Base-by-base conservation (phyloP, 345 rosid species). In the Iberis pinnata region DNA sequence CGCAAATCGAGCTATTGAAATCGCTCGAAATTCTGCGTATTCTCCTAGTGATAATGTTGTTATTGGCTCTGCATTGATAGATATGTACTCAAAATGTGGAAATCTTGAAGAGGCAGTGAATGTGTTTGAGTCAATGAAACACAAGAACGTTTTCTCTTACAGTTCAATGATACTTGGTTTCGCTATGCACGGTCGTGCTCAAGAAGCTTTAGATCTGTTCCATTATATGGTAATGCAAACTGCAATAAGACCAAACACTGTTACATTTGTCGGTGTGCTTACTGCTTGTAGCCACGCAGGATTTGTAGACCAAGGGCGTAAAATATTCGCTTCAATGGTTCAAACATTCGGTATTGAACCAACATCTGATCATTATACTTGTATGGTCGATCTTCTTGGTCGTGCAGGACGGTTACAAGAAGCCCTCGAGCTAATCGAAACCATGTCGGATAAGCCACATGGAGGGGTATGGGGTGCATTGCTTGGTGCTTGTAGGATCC, bases 381-480 rank as follows among this genome's bases (percentile, higher is more conserved):
- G 96, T 68, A 72, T 84, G 77, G 83, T 87, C 26, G 95, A 90
- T 75, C 73, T 90, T 50, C 80, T 87, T 63, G 87, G 92, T 29
- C 81, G 96, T 42, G 70, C 78, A 26, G 98, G 95, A 18, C 61
- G 58, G 36, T 69, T 90, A 43, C 59, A 60, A 22, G 92, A 90
- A 73, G 92, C 98, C 3, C 76, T 80, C 14, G 75, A 81, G 36
- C 57, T 87, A 54, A 75, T 61, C n/a, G 35, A 70, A 48, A 72
- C 61, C 8, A 84, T 90, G 86, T 75, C 86, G 0, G 46, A 69
- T 31, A 56, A 87, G 43, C 82, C 89, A 46, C 67, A 74, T 52
- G 83, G 68, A 18, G 84, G 79, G 19, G 81, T 80, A 16, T 90
- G 96, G 98, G 95, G 98, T 29, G 96, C 98, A 18, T 69, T 90